These are phyloP conservation scores for Diaporthe helianthi DNA, from an alignment of 2,329 filamentous ascomycete genomes.

Conservation along the genomic window DNA sequence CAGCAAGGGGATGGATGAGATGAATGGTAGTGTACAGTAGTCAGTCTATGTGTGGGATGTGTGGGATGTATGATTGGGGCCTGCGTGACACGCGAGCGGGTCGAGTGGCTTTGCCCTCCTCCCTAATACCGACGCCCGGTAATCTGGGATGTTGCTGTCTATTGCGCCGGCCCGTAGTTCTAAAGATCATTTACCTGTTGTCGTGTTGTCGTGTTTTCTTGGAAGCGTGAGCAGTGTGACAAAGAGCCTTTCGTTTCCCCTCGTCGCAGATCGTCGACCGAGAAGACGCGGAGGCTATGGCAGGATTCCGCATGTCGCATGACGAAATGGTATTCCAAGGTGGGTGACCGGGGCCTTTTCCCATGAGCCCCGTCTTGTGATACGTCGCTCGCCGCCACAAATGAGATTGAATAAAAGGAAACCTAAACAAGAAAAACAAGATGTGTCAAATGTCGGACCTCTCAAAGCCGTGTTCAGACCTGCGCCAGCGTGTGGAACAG, in stretches of 20 bases:
- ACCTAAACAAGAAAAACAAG: not conserved
- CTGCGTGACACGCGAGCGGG: not conserved
- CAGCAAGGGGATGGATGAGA: conserved; percentile 14
- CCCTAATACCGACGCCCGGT: conserved; percentile 32
- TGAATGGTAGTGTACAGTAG: no score
- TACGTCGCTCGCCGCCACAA: conserved; percentile 16
- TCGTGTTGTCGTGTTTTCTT: not conserved
- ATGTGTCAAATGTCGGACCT: conserved; percentile 14
- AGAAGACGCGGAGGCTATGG: not conserved
- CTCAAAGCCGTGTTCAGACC: conserved; percentile 21
- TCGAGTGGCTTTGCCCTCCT: conserved; percentile 11
- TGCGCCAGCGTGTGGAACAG: conserved; percentile 10
- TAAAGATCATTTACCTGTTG: conserved; percentile 5
- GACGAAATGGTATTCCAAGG: not conserved
- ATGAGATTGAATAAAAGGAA: not conserved
- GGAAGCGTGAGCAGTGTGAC: conserved; percentile 3
- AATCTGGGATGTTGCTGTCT: not conserved
- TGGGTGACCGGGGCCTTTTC: conserved; percentile 17
- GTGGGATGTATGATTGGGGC: conserved; percentile 3
- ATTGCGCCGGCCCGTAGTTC: not conserved
- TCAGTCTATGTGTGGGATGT: no score
- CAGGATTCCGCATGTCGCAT: not conserved
- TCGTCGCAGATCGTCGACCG: not conserved
- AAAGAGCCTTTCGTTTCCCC: not conserved
- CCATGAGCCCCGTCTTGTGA: conserved; percentile 14